Evolutionary conservation across 2,329 filamentous ascomycete genomes (phyloP), one percentile per base, ranked within the genome.

Genomic region (Calonectria pteridis): DNA sequence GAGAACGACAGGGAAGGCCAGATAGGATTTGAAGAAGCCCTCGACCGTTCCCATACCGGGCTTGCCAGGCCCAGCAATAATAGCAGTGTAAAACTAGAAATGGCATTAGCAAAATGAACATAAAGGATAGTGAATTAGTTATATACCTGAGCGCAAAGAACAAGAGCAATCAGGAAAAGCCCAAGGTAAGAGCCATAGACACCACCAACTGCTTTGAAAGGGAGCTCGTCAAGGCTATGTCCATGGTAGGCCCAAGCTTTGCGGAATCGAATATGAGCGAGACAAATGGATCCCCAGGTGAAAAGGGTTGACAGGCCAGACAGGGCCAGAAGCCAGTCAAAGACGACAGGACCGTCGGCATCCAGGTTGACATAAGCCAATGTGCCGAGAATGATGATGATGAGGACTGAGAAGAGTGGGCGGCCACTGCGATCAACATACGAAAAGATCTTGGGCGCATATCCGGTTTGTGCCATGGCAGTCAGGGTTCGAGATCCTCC

Each of bases 191-290:
- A 93, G 63, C 93, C 93, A 23, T 85, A 86, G 16, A 93, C 86
- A 76, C 93, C 93, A 67, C 89, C 88, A 69, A 88, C 85, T 16
- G 91, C 90, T 64, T 84, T 83, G 86, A 92, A 94, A 1, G 92
- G 90, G n/a, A 94, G 88, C 83, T 94, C 92, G 66, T 93, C 91
- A 10, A 93, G 82, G 14, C 86, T 88, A 82, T 90, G 91, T 49
- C 91, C 91, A 73, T 93, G 88, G 37, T 85, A 82, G 28, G 77
- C 77, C 92, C 92, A 93, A 2, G 91, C 92, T 31, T 82, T 80
- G 50, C 92, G 91, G 88, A 93, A 93, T 46, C 92, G 91, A 81
- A 93, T 92, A 79, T 93, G 92, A 1, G 79, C 79, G 29, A 92
- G 82, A 81, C 91, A 93, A 77, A 94, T 91, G 59, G 89, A 91